phyloP scores from a whole-genome alignment of 495 filamentous ascomycete genomes.

The Chaetomium tenue region DNA sequence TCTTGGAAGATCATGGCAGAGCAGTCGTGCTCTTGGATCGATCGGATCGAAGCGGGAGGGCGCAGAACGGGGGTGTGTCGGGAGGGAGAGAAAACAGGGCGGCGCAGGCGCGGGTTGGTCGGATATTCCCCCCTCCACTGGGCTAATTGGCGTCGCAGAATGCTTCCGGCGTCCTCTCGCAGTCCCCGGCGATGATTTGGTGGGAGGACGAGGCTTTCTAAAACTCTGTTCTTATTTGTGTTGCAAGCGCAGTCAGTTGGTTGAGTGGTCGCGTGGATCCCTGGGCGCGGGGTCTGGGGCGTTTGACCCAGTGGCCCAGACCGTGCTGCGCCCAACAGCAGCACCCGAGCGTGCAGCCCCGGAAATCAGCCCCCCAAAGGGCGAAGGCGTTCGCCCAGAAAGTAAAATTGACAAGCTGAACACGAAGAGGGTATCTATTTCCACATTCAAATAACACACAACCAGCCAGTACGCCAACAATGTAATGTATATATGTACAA shows the following conservation, averaged over 20 bases:
- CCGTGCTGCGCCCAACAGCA: conserved; percentile 10
- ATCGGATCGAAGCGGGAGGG: conserved; percentile 3
- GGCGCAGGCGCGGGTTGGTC: conserved; percentile 4
- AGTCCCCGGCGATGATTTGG: neutral
- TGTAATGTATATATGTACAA: neutral
- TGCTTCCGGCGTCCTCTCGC: neutral
- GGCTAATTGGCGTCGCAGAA: conserved; percentile 12
- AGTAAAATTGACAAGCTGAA: neutral
- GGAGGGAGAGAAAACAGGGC: neutral
- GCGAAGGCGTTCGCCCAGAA: no score
- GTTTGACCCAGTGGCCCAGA: neutral
- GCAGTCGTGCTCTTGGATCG: neutral
- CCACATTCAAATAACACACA: neutral
- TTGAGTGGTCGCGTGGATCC: conserved; percentile 15
- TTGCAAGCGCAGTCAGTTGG: conserved; percentile 3
- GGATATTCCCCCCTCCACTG: neutral
- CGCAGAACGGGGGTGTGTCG: neutral
- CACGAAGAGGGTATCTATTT: conserved; percentile 1
- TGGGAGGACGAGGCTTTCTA: neutral
- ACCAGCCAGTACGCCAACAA: neutral
- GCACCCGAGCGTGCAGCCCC: neutral
- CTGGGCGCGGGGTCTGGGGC: conserved; percentile 8
- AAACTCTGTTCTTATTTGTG: neutral
- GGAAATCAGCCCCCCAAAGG: neutral
- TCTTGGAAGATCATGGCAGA: conserved; percentile 32